These are phyloP conservation scores for Sporothrix schenckii DNA, from an alignment of 2,329 filamentous ascomycete genomes.

Conservation along the genomic window DNA sequence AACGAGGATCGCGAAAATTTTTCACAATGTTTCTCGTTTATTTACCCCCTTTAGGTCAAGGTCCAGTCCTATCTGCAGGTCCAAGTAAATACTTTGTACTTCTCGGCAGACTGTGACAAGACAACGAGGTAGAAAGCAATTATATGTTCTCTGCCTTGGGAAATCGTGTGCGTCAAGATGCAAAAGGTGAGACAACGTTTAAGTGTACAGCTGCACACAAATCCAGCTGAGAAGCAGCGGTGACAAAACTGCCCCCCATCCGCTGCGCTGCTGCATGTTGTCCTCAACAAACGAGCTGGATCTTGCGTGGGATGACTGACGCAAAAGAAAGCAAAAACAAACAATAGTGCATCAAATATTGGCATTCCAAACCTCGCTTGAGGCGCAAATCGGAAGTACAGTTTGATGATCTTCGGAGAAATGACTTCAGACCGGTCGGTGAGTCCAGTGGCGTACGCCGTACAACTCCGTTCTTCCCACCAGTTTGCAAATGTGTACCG, in stretches of 20 bases:
- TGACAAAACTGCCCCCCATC: constrained; percentile 18
- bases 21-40: constrained; percentile 6
- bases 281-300: constrained; percentile 20
- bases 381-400: neutral
- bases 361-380: neutral
- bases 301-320: neutral
- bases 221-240: constrained; percentile 31
- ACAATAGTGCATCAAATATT: too few species aligned
- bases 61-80: neutral
- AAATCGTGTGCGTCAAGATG: neutral
- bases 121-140: neutral
- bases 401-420: constrained; percentile 1
- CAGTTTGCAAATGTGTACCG: neutral
- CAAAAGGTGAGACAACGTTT: constrained; percentile 29
- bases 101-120: neutral
- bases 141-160: neutral
- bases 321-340: neutral
- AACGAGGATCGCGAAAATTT: neutral
- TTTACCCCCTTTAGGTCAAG: neutral
- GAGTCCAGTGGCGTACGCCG: neutral
- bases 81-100: neutral
- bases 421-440: neutral
- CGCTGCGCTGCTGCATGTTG: constrained; percentile 16
- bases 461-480: too few species aligned
- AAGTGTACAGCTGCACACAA: constrained; percentile 11